Percentiles rank a stretch among this genome's conserved stretches.
phyloP scores from a whole-genome alignment of 2,329 filamentous ascomycete genomes.

The Apiospora sp. region DNA sequence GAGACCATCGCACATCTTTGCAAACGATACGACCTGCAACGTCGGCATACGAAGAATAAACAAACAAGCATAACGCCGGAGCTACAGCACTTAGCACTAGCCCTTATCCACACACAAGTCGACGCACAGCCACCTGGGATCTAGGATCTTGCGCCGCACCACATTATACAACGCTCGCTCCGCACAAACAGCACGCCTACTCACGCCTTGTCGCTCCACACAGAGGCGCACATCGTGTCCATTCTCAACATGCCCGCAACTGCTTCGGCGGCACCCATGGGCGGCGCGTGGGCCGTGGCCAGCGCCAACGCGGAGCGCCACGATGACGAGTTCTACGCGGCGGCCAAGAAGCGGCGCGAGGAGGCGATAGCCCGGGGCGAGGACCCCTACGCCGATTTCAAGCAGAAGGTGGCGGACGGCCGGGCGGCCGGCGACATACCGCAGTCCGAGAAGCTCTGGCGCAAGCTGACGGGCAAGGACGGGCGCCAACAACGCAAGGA shows the following conservation, averaged over 20 bases:
- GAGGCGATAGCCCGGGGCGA: conserved; percentile 26
- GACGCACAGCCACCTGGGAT: neutral
- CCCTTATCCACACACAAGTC: neutral
- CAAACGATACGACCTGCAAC: neutral
- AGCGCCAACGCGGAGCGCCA: conserved; percentile 16
- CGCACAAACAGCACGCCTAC: too few species aligned
- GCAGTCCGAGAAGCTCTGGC: conserved; percentile 19
- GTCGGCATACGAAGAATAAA: neutral
- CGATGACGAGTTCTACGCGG: conserved; percentile 27
- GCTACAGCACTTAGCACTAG: neutral
- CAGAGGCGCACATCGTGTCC: too few species aligned
- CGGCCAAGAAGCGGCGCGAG: conserved; percentile 24
- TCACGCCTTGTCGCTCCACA: neutral
- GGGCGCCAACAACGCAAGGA: neutral
- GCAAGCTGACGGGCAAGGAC: neutral
- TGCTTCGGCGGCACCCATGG: neutral
- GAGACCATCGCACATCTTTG: neutral
- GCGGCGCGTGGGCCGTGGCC: neutral
- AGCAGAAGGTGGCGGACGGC: conserved; percentile 20
- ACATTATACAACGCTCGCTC: neutral
- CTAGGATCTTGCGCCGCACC: neutral
- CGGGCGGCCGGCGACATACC: conserved; percentile 3
- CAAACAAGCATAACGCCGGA: neutral
- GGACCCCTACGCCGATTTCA: conserved; percentile 28
- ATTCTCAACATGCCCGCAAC: neutral